Base-by-base conservation (phyloP, 2,329 filamentous ascomycete genomes). In the Sporothrix brasiliensis region DNA sequence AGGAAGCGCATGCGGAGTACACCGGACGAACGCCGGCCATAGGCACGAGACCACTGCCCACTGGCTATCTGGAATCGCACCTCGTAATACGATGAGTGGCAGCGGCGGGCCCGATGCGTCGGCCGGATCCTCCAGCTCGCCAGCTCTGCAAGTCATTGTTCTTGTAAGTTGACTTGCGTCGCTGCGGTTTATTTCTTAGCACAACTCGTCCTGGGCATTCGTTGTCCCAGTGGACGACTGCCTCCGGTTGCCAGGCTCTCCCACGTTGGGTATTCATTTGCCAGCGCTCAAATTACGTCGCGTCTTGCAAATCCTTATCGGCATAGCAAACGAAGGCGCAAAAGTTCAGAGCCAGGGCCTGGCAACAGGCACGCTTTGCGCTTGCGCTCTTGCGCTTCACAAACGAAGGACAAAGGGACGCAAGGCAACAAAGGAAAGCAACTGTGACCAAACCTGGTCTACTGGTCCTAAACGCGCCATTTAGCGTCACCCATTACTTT, bases 71-170 rank as follows among this genome's bases (percentile, higher is more conserved):
- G 5, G 21, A 4, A 47, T 41, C 54, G 49, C 66, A 19, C 13
- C 71, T 34, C 14, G 24, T 13, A 30, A 9, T 16, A 70, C 63
- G 21, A 74, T 73, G 72, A 71, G 53, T 16, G 71, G 70, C 67
- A 68, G 65, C 60, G 73, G 72, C 68, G 73, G 72, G 68, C 70
- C 68, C 44, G 71, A 70, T 54, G 72, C 68, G 67, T 47, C 72
- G n/a, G 71, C 44, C 24, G 68, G 47, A 34, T 21, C 44, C 2
- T 41, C 70, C 27, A 58, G 58, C 52, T 47, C 71, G 52, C 67
- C 87, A 78, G 87, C 87, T 53, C 81, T 93, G 80, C 90, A 93
- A 80, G 88, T 93, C 61, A 92, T 92, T 80, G 84, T 93, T 71
- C 79, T 93, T 83, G 91, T 93, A 82, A 83, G 89, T 69, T 69